A percentile compares a stretch with the other conserved stretches of the same genome.
phyloP scores from a whole-genome alignment of 441 rosid species.

The Corymbia citriodora region DNA sequence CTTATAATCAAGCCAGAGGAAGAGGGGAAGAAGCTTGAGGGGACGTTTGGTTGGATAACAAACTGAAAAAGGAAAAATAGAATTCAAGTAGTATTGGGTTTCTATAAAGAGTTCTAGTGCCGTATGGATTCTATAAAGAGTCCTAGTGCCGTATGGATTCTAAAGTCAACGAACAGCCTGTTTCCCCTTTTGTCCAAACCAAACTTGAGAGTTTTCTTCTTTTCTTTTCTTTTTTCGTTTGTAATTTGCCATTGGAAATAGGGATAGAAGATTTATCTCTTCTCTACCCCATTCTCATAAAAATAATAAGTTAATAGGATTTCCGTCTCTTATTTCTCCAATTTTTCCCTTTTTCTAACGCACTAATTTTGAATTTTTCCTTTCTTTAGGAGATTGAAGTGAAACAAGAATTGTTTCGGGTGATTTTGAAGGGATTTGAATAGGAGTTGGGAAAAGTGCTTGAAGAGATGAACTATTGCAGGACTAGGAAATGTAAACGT shows the following conservation, averaged over 20 bases:
- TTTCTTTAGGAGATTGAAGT: background rate
- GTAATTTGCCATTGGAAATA: background rate
- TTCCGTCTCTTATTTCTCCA: background rate
- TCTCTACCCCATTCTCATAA: background rate
- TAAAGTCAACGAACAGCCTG: background rate
- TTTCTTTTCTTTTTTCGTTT: background rate
- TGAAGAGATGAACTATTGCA: background rate
- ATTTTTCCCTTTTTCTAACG: background rate
- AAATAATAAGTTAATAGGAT: background rate
- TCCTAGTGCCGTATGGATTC: background rate
- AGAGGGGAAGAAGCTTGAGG: background rate
- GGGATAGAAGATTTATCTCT: background rate
- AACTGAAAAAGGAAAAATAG: too few relatives aligned
- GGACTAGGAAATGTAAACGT: background rate
- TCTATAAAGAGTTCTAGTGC: background rate
- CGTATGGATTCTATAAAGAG: background rate
- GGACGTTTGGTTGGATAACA: background rate
- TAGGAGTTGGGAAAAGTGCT: background rate
- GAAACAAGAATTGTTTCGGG: background rate
- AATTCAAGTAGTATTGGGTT: too few relatives aligned
- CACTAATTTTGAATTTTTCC: background rate
- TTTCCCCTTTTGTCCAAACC: background rate
- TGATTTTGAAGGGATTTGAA: background rate
- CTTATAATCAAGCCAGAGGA: background rate
- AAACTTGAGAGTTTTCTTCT: background rate